Percentiles rank a stretch among this genome's conserved stretches.
phyloP scores from a whole-genome alignment of 2,329 filamentous ascomycete genomes.

The Hyphodiscus sp. region DNA sequence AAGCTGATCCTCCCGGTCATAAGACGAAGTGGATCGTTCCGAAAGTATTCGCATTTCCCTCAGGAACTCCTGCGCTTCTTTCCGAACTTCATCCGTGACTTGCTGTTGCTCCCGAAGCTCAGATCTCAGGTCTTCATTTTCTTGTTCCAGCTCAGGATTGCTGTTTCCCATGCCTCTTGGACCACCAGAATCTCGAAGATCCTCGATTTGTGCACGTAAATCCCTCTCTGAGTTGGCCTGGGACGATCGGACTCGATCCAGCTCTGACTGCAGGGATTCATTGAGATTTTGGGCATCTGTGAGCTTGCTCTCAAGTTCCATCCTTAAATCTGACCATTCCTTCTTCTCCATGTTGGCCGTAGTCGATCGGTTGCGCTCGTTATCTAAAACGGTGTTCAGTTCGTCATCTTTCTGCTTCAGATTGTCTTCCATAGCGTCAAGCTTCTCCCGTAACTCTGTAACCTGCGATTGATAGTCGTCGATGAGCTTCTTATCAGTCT shows the following conservation, averaged over 20 bases:
- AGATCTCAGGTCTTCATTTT: conserved; percentile 62
- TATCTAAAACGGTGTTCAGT: conserved; percentile 51
- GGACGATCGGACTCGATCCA: conserved; percentile 65
- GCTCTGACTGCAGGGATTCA: conserved; percentile 68
- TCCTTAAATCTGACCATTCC: conserved; percentile 61
- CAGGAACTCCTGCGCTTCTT: conserved; percentile 76
- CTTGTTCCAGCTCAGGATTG: conserved; percentile 49
- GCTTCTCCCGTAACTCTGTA: conserved; percentile 64
- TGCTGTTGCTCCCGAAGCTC: conserved; percentile 69
- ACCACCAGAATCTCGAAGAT: conserved; percentile 34
- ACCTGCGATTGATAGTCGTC: conserved; percentile 78
- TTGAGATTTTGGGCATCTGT: conserved; percentile 71
- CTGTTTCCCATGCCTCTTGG: conserved; percentile 26
- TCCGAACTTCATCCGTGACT: conserved; percentile 79
- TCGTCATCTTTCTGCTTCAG: conserved; percentile 69
- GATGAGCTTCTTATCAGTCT: conserved; percentile 65
- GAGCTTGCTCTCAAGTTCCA: conserved; percentile 66
- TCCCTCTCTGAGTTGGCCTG: conserved; percentile 58
- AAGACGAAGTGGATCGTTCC: conserved; percentile 68
- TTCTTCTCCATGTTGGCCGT: conserved; percentile 57
- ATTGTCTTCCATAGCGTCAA: conserved; percentile 63
- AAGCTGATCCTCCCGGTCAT: conserved; percentile 76
- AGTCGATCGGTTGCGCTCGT: conserved; percentile 47
- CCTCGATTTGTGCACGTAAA: conserved; percentile 57
- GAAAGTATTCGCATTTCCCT: conserved; percentile 86